Evolutionary conservation across 1,284 basidiomycete species (phyloP).

Genomic region (Termitomyces sp.): DNA sequence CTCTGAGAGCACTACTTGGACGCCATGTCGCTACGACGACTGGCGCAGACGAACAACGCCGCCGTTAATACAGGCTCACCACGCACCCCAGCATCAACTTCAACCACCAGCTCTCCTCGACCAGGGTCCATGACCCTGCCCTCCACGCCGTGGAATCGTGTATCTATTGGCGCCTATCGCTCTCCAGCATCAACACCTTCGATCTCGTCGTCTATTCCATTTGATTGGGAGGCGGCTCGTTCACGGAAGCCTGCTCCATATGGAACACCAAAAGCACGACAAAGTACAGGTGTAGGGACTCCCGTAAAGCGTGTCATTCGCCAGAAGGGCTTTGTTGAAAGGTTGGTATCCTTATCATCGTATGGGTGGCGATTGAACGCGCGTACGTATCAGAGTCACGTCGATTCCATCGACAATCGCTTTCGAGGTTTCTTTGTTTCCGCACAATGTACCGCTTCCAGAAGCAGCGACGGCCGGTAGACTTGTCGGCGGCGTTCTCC

Average conservation of each 20-base stretch:
- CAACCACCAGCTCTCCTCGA: constrained; percentile 18
- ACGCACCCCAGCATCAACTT: constrained; percentile 22
- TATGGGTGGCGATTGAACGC: constrained; percentile 1
- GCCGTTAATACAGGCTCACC: constrained; percentile 31
- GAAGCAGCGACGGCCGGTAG: constrained; percentile 58
- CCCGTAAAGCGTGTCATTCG: constrained; percentile 46
- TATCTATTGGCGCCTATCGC: constrained; percentile 41
- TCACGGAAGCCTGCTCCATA: constrained; percentile 64
- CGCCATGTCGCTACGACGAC: constrained; percentile 47
- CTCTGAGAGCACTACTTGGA: too few species aligned
- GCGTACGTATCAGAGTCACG: constrained; percentile 38
- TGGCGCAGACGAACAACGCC: constrained; percentile 47
- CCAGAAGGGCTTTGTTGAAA: constrained; percentile 58
- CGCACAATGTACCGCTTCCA: constrained; percentile 69
- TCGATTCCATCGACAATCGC: constrained; percentile 64
- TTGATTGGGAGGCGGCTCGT: constrained; percentile 79
- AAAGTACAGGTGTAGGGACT: constrained; percentile 35
- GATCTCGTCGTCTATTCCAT: constrained; percentile 64
- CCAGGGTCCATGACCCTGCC: constrained; percentile 22
- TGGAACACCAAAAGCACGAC: constrained; percentile 51
- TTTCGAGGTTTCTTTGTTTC: constrained; percentile 70
- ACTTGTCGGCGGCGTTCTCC: constrained; percentile 59
- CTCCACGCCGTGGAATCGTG: constrained; percentile 39
- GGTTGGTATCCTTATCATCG: constrained; percentile 32
- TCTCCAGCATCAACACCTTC: constrained; percentile 62